These are phyloP conservation scores for Bretschneidera sinensis DNA, from an alignment of 345 rosid species.

Conservation along the genomic window DNA sequence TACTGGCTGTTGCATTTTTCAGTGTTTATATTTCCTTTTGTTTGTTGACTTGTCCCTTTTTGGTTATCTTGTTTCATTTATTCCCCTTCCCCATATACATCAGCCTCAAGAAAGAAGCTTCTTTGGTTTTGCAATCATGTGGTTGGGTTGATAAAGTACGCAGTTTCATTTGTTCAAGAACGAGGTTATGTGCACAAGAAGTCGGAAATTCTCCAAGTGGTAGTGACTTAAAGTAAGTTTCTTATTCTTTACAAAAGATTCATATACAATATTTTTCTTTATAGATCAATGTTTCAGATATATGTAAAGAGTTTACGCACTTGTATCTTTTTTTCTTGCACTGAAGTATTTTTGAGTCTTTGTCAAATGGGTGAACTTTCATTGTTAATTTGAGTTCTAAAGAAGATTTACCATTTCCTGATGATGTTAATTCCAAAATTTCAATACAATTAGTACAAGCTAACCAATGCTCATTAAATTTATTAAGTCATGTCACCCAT, in stretches of 20 bases:
- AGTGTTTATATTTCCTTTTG: too few relatives aligned
- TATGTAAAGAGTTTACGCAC: too few relatives aligned
- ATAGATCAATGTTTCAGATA: neutral
- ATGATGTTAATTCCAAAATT: too few relatives aligned
- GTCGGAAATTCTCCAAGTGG: constrained; percentile 26
- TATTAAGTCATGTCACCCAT: too few relatives aligned
- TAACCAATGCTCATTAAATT: too few relatives aligned
- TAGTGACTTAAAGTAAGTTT: constrained; percentile 70
- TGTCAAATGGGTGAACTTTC: too few relatives aligned
- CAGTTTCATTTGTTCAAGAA: constrained; percentile 55
- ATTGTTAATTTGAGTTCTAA: too few relatives aligned
- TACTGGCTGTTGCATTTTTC: neutral
- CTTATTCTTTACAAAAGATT: neutral
- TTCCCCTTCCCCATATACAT: neutral
- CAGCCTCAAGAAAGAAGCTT: constrained; percentile 67
- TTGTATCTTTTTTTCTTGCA: too few relatives aligned
- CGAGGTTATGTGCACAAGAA: constrained; percentile 40
- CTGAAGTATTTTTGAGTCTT: too few relatives aligned
- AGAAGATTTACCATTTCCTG: too few relatives aligned
- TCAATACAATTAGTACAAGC: too few relatives aligned
- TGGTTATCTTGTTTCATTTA: constrained; percentile 1
- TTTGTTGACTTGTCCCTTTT: neutral
- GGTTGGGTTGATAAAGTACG: constrained; percentile 67
- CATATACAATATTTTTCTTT: neutral
- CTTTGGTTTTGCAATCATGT: constrained; percentile 51